Evolutionary conservation across 2,329 filamentous ascomycete genomes (phyloP).

Genomic region (Phaeomoniella chlamydospora): DNA sequence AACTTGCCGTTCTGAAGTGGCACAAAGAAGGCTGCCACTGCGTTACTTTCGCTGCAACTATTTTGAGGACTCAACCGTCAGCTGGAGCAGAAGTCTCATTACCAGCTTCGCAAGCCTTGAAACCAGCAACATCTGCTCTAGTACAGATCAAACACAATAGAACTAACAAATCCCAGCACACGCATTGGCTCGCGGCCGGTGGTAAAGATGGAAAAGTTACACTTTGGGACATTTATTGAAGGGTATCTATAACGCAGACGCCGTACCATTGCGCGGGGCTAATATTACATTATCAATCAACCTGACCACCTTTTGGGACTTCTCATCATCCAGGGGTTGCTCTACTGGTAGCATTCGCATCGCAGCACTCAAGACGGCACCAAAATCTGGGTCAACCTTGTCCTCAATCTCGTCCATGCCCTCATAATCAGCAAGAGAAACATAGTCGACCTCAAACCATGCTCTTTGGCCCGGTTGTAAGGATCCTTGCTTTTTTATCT

Average conservation of each 20-base stretch:
- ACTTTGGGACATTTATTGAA: conserved; percentile 82
- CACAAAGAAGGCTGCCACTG: conserved; percentile 80
- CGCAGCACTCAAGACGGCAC: conserved; percentile 78
- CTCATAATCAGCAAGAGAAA: conserved; percentile 76
- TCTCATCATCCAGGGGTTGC: conserved; percentile 56
- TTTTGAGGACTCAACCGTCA: background rate
- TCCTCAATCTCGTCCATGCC: conserved; percentile 76
- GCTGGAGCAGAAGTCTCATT: conserved; percentile 5
- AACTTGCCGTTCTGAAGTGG: conserved; percentile 88
- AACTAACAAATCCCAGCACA: conserved; percentile 47
- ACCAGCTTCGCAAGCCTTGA: no score
- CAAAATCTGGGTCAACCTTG: conserved; percentile 51
- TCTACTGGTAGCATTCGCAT: conserved; percentile 80
- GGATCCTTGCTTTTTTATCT: conserved; percentile 46
- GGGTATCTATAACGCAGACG: background rate
- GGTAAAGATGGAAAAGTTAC: conserved; percentile 93
- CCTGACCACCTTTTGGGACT: conserved; percentile 60
- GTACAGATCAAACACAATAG: conserved; percentile 49
- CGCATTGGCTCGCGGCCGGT: conserved; percentile 82
- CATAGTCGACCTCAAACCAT: conserved; percentile 74
- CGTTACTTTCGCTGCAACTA: conserved; percentile 50
- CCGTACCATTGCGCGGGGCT: conserved; percentile 15
- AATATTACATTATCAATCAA: conserved; percentile 90
- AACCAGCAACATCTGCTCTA: conserved; percentile 7
- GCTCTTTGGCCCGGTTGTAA: conserved; percentile 48